These are phyloP conservation scores for Oryza officinalis DNA, from an alignment of 176 grass and related monocot genomes.

Conservation along the genomic window DNA sequence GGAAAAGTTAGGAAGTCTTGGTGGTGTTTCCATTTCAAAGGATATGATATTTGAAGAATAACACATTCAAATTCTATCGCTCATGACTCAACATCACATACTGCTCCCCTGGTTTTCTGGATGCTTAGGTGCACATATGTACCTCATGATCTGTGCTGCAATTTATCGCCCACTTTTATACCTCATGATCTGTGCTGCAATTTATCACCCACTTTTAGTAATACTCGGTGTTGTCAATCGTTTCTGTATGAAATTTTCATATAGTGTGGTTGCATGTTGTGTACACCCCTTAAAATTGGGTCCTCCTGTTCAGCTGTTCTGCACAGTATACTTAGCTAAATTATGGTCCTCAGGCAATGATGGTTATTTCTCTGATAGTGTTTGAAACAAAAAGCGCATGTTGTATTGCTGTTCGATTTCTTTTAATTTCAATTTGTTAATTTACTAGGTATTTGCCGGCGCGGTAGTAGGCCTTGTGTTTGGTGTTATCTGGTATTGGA, in stretches of 20 bases:
- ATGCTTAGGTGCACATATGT: not conserved
- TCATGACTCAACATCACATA: not conserved
- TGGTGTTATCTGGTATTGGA: slow-evolving; percentile 92
- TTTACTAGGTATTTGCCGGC: slow-evolving; percentile 77
- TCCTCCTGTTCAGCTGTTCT: not conserved
- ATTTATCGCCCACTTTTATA: slow-evolving; percentile 16
- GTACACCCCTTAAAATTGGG: not conserved
- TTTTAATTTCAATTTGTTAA: slow-evolving; percentile 11
- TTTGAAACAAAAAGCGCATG: not conserved
- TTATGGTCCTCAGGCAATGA: slow-evolving; percentile 3
- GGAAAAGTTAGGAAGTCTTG: not conserved
- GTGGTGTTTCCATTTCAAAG: not conserved
- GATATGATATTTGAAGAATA: not conserved
- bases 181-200: not conserved
- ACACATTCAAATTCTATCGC: slow-evolving; percentile 3
- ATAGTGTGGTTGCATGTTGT: not conserved
- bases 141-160: not conserved
- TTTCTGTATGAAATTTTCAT: not conserved
- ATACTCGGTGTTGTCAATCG: not conserved
- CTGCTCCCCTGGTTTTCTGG: not conserved
- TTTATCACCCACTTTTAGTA: not conserved
- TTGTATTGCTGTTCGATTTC: not conserved
- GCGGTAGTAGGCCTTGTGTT: slow-evolving; percentile 68
- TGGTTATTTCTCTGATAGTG: not conserved
- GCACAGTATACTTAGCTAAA: not conserved